These are phyloP conservation scores for Globisporangium rhizosaccharum DNA, from an alignment of 352 stramenopile genomes.

Conservation along the genomic window DNA sequence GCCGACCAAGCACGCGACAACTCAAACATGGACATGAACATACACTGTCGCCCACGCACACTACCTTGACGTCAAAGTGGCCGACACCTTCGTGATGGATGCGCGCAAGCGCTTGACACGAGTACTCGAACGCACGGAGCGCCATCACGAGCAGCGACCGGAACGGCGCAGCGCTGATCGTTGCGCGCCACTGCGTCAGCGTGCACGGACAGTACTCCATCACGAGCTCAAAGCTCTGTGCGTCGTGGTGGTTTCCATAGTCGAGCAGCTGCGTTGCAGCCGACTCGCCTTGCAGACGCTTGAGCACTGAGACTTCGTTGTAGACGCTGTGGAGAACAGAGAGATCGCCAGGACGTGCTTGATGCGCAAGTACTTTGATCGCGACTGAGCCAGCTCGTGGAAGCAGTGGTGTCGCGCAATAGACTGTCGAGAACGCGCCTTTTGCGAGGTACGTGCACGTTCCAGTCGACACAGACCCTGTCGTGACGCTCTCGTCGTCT, in stretches of 20 bases:
- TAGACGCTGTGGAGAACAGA: slow-evolving; percentile 40
- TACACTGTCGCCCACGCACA: neutral
- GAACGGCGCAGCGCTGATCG: slow-evolving; percentile 24
- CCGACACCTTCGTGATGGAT: slow-evolving; percentile 42
- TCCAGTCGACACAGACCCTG: neutral
- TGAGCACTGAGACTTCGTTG: slow-evolving; percentile 50
- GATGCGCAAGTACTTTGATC: slow-evolving; percentile 48
- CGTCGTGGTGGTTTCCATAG: slow-evolving; percentile 38
- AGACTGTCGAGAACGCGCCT: slow-evolving; percentile 45
- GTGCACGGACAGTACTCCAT: slow-evolving; percentile 56
- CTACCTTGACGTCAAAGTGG: slow-evolving; percentile 73
- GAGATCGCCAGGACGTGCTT: slow-evolving; percentile 32
- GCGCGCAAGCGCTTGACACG: slow-evolving; percentile 23
- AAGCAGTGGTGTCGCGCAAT: slow-evolving; percentile 22
- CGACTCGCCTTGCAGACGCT: slow-evolving; percentile 35
- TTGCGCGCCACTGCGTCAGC: slow-evolving; percentile 36
- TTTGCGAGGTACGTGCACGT: slow-evolving; percentile 33
- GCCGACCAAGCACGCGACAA: neutral
- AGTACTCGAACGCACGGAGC: slow-evolving; percentile 35
- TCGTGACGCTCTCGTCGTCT: neutral
- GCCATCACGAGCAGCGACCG: slow-evolving; percentile 36
- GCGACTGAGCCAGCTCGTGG: slow-evolving; percentile 18
- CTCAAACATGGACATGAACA: neutral
- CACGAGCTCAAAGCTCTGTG: slow-evolving; percentile 45
- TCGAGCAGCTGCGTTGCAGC: slow-evolving; percentile 55